Conservation (phyloP, 768 basidiomycete species). For the Lactifluus hygrophoroides region DNA sequence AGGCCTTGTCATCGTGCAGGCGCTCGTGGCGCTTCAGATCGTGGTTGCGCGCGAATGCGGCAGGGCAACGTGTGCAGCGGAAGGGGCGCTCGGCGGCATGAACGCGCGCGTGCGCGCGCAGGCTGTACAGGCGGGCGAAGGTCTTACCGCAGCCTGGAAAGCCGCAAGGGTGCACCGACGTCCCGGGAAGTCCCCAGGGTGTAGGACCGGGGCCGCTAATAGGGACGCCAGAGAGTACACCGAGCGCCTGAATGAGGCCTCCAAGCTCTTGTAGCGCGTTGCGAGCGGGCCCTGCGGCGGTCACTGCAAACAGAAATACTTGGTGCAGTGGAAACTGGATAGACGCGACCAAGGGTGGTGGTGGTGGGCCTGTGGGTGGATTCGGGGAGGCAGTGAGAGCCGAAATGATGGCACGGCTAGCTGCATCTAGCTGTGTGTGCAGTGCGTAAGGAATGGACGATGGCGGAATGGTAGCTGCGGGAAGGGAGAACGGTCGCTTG, state of each 20-base stretch:
- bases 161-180: conserved; percentile 77
- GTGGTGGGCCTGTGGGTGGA: conserved; percentile 33
- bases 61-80: conserved; percentile 56
- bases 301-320: conserved; percentile 70
- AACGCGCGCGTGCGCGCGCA: conserved; percentile 62
- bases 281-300: conserved; percentile 42
- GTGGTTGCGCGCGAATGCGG: conserved; percentile 71
- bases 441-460: conserved; percentile 33
- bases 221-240: conserved; percentile 69
- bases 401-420: conserved; percentile 47
- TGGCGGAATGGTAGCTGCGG: conserved; percentile 11
- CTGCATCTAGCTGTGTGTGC: conserved; percentile 49
- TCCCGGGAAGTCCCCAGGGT: conserved; percentile 36
- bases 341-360: conserved; percentile 50
- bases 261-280: conserved; percentile 64
- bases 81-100: conserved; percentile 60
- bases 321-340: conserved; percentile 69
- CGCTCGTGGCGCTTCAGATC: conserved; percentile 72
- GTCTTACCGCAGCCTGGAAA: conserved; percentile 54
- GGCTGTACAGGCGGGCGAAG: conserved; percentile 59
- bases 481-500: conserved; percentile 21
- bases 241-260: conserved; percentile 76
- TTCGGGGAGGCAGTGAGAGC: conserved; percentile 29
- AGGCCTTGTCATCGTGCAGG: conserved; percentile 64
- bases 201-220: conserved; percentile 35